A percentile compares a stretch with the other conserved stretches of the same genome.
Conservation (phyloP, 441 rosid genomes). For the Manihot esculenta region DNA sequence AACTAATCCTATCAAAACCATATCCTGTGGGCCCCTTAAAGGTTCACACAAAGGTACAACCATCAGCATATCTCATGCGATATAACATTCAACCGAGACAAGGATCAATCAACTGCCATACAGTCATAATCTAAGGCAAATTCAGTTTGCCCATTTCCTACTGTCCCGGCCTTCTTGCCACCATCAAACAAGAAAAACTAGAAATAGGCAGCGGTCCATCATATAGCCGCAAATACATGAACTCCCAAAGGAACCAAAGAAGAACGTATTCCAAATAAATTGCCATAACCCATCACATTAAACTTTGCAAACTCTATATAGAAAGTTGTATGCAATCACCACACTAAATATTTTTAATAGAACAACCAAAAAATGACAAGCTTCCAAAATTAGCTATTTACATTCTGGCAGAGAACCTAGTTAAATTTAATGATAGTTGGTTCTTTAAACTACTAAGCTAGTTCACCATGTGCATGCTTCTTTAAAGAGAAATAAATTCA, state of each 20-base stretch:
- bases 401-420: background rate
- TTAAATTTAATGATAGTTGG: background rate
- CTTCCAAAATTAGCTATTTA: background rate
- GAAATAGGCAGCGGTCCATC: background rate
- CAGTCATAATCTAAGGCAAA: no score
- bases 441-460: background rate
- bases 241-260: no score
- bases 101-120: no score
- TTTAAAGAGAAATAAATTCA: no score
- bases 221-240: no score
- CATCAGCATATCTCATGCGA: no score
- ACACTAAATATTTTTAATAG: background rate
- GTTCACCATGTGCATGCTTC: background rate
- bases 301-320: background rate
- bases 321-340: background rate
- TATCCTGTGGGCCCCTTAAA: no score
- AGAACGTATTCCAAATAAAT: background rate
- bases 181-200: background rate
- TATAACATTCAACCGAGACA: no score
- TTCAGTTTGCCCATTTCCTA: no score
- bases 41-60: no score
- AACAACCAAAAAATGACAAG: background rate
- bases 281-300: background rate
- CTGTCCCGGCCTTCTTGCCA: no score
- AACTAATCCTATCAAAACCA: no score